Conservation (phyloP, 2,329 filamentous ascomycete genomes). For the Arthrobotrys sphaeroides region DNA sequence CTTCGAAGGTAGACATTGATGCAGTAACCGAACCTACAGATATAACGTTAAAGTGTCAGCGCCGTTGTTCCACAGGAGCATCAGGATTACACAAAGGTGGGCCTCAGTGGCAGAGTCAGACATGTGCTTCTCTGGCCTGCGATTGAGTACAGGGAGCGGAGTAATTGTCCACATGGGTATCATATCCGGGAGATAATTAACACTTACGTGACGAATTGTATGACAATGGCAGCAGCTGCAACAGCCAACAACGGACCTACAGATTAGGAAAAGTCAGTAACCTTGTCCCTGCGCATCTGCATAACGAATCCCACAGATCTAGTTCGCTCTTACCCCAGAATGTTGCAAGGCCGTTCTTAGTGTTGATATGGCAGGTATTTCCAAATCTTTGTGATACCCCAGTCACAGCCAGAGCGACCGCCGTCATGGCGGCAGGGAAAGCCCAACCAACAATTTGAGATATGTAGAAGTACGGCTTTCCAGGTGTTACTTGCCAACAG, state of each 20-base stretch:
- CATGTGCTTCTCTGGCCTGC: background rate
- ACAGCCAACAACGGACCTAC: slow-evolving; percentile 76
- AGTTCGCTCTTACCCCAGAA: slow-evolving; percentile 56
- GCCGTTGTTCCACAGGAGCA: slow-evolving; percentile 30
- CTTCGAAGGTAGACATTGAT: slow-evolving; percentile 85
- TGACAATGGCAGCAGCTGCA: slow-evolving; percentile 76
- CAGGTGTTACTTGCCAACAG: slow-evolving; percentile 93
- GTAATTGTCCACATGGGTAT: slow-evolving; percentile 24
- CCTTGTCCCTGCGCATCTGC: slow-evolving; percentile 9
- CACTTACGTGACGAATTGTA: slow-evolving; percentile 83
- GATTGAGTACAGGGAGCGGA: background rate
- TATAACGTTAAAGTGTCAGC: slow-evolving; percentile 24
- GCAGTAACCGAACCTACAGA: slow-evolving; percentile 73
- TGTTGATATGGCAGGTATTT: slow-evolving; percentile 91
- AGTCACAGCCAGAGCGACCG: slow-evolving; percentile 80
- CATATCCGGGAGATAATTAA: slow-evolving; percentile 31
- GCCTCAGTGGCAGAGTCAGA: background rate
- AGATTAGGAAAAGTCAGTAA: slow-evolving; percentile 7
- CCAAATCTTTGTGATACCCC: slow-evolving; percentile 96
- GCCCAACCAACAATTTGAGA: slow-evolving; percentile 85
- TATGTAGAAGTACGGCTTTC: slow-evolving; percentile 86
- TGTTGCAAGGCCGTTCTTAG: slow-evolving; percentile 76
- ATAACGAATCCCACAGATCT: slow-evolving; percentile 3
- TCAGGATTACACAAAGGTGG: slow-evolving; percentile 5
- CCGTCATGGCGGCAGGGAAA: slow-evolving; percentile 78